These are phyloP conservation scores for Ambrosiella xylebori DNA, from an alignment of 2,329 filamentous ascomycete species.

Conservation along the genomic window DNA sequence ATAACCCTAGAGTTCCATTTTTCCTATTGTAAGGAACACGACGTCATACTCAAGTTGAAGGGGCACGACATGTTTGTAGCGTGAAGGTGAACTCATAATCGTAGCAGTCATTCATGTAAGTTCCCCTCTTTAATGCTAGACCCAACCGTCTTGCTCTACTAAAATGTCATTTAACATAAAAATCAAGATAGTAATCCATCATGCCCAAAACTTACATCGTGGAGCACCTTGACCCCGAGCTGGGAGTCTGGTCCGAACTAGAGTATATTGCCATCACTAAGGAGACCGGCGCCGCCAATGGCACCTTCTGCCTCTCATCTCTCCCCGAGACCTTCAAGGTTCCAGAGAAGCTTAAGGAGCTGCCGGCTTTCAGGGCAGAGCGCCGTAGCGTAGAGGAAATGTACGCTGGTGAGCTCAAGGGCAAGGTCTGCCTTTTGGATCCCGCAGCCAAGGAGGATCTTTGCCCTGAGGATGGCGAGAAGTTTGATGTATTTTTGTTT, in stretches of 20 bases:
- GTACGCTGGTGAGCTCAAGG: constrained; percentile 49
- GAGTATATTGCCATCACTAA: constrained; percentile 79
- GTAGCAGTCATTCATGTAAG: too few species aligned
- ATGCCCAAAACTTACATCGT: constrained; percentile 58
- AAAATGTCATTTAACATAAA: too few species aligned
- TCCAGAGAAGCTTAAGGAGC: constrained; percentile 35
- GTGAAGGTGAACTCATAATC: neutral
- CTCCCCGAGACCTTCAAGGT: constrained; percentile 54
- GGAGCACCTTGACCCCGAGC: constrained; percentile 87
- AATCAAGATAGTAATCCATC: neutral
- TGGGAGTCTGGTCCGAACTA: constrained; percentile 83
- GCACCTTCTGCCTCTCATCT: constrained; percentile 67
- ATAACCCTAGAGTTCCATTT: neutral
- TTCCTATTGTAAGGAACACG: neutral
- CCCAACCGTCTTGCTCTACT: too few species aligned
- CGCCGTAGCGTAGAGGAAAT: constrained; percentile 66
- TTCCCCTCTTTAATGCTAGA: too few species aligned
- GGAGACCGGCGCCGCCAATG: constrained; percentile 52
- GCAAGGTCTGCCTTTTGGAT: constrained; percentile 74
- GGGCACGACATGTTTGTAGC: neutral
- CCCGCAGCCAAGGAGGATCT: constrained; percentile 69
- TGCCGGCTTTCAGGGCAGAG: constrained; percentile 53
- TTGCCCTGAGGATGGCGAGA: constrained; percentile 61
- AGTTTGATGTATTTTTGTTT: constrained; percentile 85
- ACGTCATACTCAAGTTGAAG: neutral